A percentile compares a stretch with the other conserved stretches of the same genome.
These are phyloP conservation scores for Candida adriatica DNA, from an alignment of 805 yeast genomes.

Conservation along the genomic window DNA sequence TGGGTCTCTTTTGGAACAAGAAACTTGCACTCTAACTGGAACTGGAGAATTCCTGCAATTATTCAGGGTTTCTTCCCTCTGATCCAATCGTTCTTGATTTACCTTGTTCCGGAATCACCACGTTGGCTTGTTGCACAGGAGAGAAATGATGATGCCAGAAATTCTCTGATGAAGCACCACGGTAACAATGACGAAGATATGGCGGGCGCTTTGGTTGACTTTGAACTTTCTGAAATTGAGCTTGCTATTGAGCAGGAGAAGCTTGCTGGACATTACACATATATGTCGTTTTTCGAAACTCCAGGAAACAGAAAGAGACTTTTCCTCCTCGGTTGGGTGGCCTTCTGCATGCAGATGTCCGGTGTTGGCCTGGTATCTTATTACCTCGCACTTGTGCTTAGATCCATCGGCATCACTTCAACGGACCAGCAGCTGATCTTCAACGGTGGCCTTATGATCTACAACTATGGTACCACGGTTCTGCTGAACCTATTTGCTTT, in stretches of 20 bases:
- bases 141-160: conserved; percentile 35
- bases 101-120: conserved; percentile 44
- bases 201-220: conserved; percentile 26
- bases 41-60: conserved; percentile 49
- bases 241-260: conserved; percentile 36
- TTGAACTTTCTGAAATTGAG: conserved; percentile 34
- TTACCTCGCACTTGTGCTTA: conserved; percentile 41
- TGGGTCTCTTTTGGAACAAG: conserved; percentile 5
- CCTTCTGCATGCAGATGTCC: conserved; percentile 35
- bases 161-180: conserved; percentile 32
- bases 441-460: conserved; percentile 42
- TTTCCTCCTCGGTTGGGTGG: conserved; percentile 26
- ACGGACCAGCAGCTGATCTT: conserved; percentile 35
- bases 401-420: conserved; percentile 44
- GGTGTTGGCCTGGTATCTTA: conserved; percentile 46
- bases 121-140: conserved; percentile 37
- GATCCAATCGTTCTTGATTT: conserved; percentile 30
- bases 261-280: conserved; percentile 20
- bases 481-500: too few species aligned
- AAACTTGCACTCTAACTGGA: conserved; percentile 23
- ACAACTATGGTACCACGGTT: conserved; percentile 33
- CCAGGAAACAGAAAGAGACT: conserved; percentile 35
- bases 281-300: conserved; percentile 32
- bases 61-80: conserved; percentile 41
- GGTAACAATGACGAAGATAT: conserved; percentile 26